Base-by-base conservation (phyloP, 345 rosid genomes). In the Abelmoschus esculentus region DNA sequence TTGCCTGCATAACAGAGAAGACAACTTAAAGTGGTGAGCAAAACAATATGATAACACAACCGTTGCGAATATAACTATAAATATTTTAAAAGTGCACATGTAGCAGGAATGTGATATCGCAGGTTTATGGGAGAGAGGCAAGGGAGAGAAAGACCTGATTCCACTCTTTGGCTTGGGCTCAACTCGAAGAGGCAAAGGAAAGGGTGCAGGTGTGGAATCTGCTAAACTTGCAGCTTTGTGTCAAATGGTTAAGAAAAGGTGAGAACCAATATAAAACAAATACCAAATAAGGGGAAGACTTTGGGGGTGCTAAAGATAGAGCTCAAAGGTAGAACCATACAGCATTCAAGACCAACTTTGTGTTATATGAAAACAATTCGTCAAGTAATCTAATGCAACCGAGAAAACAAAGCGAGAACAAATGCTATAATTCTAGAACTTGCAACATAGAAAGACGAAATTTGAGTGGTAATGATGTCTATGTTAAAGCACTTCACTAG, bases 121-220 rank as follows among this genome's bases (percentile, higher is more conserved):
- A 36, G 1, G 14, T n/a, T 60, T 60, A 8, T 15, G 38, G 11
- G 9, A 56, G 13, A 19, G 71, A 47, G 31, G 38, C 29, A 52
- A 11, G 36, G 54, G 73, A 52, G 42, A 28, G 59, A 69, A 50
- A 67, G 75, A 91, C 96, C 97, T 91, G 67, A 91, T 95, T 66
- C 97, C 92, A 72, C 97, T 89, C 85, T 88, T 95, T 53, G 96
- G 86, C 80, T 95, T 95, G 52, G 97, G 99, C 73, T 95, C 99
- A 50, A 91, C 96, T 50, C 97, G 96, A 56, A 91, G 96, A 7
- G 98, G 69, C 82, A 91, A 81, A 40, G 96, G 93, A 80, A 88
- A 83, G 17, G 92, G 72, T 75, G 93, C 88, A 36, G 96, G 92
- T 46, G 96, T 77, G 15, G 96, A 86, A 88, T 95, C 99, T 13